Evolutionary conservation across 129 eudicot genomes (phyloP).

Genomic region (Oenanthe sinensis): DNA sequence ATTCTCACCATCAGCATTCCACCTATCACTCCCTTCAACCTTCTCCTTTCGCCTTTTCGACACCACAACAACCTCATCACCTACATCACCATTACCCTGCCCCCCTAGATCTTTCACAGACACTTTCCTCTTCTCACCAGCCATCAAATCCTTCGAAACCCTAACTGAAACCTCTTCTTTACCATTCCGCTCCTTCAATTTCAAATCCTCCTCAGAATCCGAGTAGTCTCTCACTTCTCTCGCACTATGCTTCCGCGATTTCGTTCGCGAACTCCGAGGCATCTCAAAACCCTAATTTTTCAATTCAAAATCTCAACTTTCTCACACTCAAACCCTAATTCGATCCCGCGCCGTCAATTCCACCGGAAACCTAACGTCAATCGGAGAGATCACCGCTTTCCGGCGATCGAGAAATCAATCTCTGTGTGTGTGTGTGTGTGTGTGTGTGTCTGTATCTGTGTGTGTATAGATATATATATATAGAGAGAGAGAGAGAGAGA

Average conservation of each 20-base stretch:
- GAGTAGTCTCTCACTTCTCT: constrained; percentile 38
- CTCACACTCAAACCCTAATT: neutral
- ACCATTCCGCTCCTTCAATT: constrained; percentile 28
- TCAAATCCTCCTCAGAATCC: constrained; percentile 69
- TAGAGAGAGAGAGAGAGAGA: neutral
- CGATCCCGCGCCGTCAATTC: neutral
- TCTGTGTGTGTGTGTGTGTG: neutral
- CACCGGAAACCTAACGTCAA: neutral
- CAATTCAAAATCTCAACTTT: neutral
- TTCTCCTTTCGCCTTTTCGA: constrained; percentile 55
- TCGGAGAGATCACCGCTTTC: neutral
- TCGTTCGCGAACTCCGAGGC: constrained; percentile 88
- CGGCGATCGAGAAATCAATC: neutral
- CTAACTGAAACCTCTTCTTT: constrained; percentile 40
- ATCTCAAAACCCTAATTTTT: constrained; percentile 17
- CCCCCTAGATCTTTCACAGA: constrained; percentile 33
- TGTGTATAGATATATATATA: neutral
- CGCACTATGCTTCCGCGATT: constrained; percentile 79
- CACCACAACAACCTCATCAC: constrained; percentile 36
- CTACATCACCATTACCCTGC: constrained; percentile 46
- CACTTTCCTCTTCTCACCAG: constrained; percentile 53
- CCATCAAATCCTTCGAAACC: constrained; percentile 35
- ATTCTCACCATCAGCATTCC: constrained; percentile 22
- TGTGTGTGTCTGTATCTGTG: neutral
- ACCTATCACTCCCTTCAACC: constrained; percentile 63